These are phyloP conservation scores for Xylaria sp. DNA, from an alignment of 2,329 filamentous ascomycete genomes.

Conservation along the genomic window DNA sequence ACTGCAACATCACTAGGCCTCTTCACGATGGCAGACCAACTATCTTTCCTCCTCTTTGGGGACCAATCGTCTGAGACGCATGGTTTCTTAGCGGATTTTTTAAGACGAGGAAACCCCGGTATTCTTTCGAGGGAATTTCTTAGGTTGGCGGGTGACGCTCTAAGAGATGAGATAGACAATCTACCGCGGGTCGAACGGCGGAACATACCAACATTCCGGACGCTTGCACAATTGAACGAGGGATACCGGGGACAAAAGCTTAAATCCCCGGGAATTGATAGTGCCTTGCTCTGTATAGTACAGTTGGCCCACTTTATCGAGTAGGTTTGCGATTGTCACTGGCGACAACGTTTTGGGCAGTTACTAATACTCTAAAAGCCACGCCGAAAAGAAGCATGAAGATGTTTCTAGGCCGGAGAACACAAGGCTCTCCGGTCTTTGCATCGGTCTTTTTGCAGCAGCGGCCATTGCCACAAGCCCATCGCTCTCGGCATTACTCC, in stretches of 20 bases:
- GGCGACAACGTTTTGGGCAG: not conserved
- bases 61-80: constrained; percentile 78
- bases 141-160: constrained; percentile 65
- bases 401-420: constrained; percentile 62
- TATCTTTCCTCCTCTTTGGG: constrained; percentile 73
- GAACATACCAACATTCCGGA: constrained; percentile 70
- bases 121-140: constrained; percentile 71
- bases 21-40: constrained; percentile 58
- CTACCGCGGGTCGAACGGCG: constrained; percentile 67
- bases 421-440: constrained; percentile 71
- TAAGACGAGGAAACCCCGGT: constrained; percentile 58
- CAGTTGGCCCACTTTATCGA: constrained; percentile 77
- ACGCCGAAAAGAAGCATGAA: constrained; percentile 65
- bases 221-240: constrained; percentile 72
- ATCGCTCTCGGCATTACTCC: constrained; percentile 70
- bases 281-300: constrained; percentile 71
- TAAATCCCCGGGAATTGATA: constrained; percentile 72
- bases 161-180: constrained; percentile 69
- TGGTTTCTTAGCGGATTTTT: constrained; percentile 68
- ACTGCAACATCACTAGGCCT: constrained; percentile 26
- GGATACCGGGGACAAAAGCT: constrained; percentile 67
- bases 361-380: constrained; percentile 54
- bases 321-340: constrained; percentile 56
- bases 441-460: constrained; percentile 77
- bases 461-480: constrained; percentile 72